Evolutionary conservation across 2,329 filamentous ascomycete species (phyloP), one percentile per base, ranked within the genome.

Genomic region (Cladophialophora carrionii): DNA sequence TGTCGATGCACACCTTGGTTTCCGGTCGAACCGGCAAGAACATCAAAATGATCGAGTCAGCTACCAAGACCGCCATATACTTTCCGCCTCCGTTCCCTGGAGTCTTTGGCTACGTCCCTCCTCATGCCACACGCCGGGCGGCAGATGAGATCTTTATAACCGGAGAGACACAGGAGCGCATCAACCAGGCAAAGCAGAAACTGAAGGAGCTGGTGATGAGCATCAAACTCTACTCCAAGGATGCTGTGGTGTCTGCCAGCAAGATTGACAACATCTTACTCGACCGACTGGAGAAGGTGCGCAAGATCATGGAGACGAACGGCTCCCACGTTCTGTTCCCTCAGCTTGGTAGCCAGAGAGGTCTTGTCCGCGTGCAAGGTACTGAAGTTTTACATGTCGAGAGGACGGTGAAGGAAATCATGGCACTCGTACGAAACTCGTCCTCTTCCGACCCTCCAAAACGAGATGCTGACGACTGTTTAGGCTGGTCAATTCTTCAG

Each of bases 401-500:
- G 80, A 89, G 95, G 53, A 97, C 94, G 34, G 91, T 97, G 70
- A 88, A 93, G 72, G 95, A 98, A 78, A 89, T 99, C 70, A 97
- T 99, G 94, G 89, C 90, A 72, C 80, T 98, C 76, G 91, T 94
- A 84, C 77, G 88, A 29, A 6, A 37, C 14, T n/a, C 22, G 29
- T 10, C 14, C 24, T 24, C 7, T 12, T 34, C n/a, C 17, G 8
- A 43, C 17, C n/a, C 10, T 14, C 4, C 8, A 12, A 26, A 22
- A 22, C 41, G 34, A 32, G 2, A 6, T 73, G 31, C 76, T 72
- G 71, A 67, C 66, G 70, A 32, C 63, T 68, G 20, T 59, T 20
- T 69, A 93, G 90, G 92, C 93, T 70, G 93, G 94, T 41, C 95
- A 99, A 79, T 99, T 98, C 78, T 99, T 99, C 80, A 95, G 92